Evolutionary conservation across 2,329 filamentous ascomycete species (phyloP).

Genomic region (Penicillium thymicola): DNA sequence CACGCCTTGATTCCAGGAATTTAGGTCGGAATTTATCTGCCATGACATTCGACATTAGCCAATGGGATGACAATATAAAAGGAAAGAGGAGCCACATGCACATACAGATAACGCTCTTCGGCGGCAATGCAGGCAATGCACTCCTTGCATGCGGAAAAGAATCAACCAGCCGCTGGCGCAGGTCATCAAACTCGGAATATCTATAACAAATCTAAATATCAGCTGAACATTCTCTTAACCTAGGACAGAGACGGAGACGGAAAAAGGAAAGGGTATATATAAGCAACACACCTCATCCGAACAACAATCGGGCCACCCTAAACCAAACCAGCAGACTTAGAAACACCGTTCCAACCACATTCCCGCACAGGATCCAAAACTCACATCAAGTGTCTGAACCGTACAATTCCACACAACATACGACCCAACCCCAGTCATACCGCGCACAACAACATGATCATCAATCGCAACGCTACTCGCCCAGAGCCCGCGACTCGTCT

Average conservation of each 20-base stretch:
- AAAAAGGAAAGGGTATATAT: no score
- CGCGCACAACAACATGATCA: constrained; percentile 60
- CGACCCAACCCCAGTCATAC: constrained; percentile 65
- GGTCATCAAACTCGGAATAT: constrained; percentile 90
- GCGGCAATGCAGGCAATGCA: constrained; percentile 84
- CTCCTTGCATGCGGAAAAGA: constrained; percentile 81
- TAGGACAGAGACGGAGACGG: not conserved
- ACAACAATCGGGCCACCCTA: constrained; percentile 57
- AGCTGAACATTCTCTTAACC: not conserved
- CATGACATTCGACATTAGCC: constrained; percentile 6
- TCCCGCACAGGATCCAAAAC: constrained; percentile 30
- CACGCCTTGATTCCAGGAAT: constrained; percentile 80
- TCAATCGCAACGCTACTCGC: constrained; percentile 60
- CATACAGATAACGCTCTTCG: constrained; percentile 85
- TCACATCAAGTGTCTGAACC: constrained; percentile 78
- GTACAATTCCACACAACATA: constrained; percentile 94
- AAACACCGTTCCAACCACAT: not conserved
- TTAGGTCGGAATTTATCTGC: constrained; percentile 67
- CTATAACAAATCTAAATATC: constrained; percentile 39
- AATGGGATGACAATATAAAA: not conserved
- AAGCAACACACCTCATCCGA: constrained; percentile 52
- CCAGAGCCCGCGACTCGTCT: constrained; percentile 59
- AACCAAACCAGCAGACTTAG: constrained; percentile 1
- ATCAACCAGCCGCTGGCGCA: constrained; percentile 68
- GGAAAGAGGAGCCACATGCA: constrained; percentile 5